phyloP scores from a whole-genome alignment of 768 basidiomycete genomes.

The Hypholoma sublateritium region DNA sequence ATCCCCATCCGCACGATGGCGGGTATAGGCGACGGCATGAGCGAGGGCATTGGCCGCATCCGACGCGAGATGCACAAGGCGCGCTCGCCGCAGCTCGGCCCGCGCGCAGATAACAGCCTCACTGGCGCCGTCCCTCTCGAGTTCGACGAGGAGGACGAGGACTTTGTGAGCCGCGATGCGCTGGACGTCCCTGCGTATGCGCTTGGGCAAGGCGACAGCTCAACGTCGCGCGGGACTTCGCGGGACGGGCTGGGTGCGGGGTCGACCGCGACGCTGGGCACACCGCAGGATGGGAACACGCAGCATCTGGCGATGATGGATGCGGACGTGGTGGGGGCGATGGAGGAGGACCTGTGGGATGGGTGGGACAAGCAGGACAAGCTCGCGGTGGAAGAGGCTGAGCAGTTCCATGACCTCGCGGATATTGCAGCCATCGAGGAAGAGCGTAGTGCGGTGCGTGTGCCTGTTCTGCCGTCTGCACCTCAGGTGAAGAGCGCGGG shows the following conservation, averaged over 20 bases:
- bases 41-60: conserved; percentile 59
- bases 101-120: conserved; percentile 22
- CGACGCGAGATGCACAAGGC: conserved; percentile 55
- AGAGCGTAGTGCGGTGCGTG: no score
- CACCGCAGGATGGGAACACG: conserved; percentile 37
- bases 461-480: no score
- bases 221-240: conserved; percentile 19
- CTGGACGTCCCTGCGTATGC: conserved; percentile 7
- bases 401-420: conserved; percentile 47
- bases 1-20: conserved; percentile 61
- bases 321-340: conserved; percentile 28
- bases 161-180: conserved; percentile 37
- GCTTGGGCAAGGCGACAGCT: conserved; percentile 10
- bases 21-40: conserved; percentile 54
- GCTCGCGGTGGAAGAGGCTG: conserved; percentile 49
- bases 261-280: conserved; percentile 29
- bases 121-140: conserved; percentile 45
- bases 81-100: conserved; percentile 40
- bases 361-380: conserved; percentile 48
- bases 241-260: conserved; percentile 15
- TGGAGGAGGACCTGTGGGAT: conserved; percentile 32
- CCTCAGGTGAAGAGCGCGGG: no score
- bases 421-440: background rate
- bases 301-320: conserved; percentile 26
- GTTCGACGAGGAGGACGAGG: conserved; percentile 73